Base-by-base conservation (phyloP, 306 rosid species). In the Castanospermum australe region DNA sequence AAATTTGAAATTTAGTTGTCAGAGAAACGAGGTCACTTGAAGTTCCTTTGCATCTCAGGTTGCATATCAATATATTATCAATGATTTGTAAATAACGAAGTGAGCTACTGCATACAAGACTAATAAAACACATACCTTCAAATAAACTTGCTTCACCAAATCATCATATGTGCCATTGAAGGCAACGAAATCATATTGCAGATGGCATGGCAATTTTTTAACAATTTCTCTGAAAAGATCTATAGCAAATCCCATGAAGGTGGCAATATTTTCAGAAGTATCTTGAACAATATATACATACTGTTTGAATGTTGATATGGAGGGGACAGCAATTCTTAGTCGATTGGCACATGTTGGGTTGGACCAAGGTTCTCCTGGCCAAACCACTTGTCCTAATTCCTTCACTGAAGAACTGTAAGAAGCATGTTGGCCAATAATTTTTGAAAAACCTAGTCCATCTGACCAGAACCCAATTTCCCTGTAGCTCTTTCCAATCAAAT, bases 391-490 rank as follows among this genome's bases (percentile, higher is more conserved):
- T 33, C 79, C 80, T 8, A 84, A 62, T 33, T 22, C 56, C 54
- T 22, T 56, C 88, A 88, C 79, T 0, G 83, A 81, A 69, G 71
- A 15, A 2, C 12, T 24, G 15, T 52, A n/a, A 41, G 55, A 6
- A 17, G 77, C 39, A 15, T 4, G 50, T 68, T 78, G 62, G 5
- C 56, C 52, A 22, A 45, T 35, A 5, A 70, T 70, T 36, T 5
- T 0, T 5, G 87, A 72, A 79, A 86, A 88, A 21, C 78, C 71
- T 56, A 15, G 25, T 76, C 55, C 72, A 24, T 81, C 72, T 39
- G 82, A 81, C 92, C 88, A 88, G 79, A 84, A 84, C 6, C 92
- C 90, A 6, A 86, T 69, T 42, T 84, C 85, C 48, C 36, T 76
- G 11, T 82, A 79, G 55, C 87, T 79, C 35, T 71, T 80, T 10